Conservation (phyloP, 2,329 filamentous ascomycete genomes). For the Fusarium guadeloupense region DNA sequence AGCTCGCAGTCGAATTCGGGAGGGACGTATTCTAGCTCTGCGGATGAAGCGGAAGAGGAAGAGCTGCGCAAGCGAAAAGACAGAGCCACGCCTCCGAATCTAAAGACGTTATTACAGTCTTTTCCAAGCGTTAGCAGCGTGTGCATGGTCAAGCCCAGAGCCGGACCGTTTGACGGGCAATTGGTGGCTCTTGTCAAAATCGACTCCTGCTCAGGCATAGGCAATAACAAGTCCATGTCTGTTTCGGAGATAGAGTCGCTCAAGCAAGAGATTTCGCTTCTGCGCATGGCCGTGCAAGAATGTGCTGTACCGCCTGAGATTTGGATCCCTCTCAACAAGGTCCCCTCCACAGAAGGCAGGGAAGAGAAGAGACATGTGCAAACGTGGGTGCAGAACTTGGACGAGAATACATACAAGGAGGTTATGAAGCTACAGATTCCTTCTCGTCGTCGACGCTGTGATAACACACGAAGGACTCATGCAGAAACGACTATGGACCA, state of each 20-base stretch:
- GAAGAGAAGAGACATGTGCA: conserved; percentile 57
- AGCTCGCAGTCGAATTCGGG: conserved; percentile 17
- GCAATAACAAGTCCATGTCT: conserved; percentile 45
- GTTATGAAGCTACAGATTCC: conserved; percentile 57
- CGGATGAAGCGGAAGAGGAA: background rate
- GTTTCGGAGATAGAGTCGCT: conserved; percentile 52
- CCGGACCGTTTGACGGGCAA: conserved; percentile 61
- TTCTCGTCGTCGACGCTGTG: conserved; percentile 47
- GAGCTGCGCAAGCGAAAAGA: background rate
- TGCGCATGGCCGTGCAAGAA: conserved; percentile 53
- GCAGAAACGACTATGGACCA: background rate
- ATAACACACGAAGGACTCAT: conserved; percentile 38
- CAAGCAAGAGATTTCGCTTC: conserved; percentile 53
- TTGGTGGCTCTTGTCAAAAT: conserved; percentile 59
- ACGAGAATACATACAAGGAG: conserved; percentile 56
- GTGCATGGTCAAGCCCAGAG: conserved; percentile 57
- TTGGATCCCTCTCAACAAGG: conserved; percentile 59
- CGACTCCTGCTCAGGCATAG: conserved; percentile 17
- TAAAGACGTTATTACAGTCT: conserved; percentile 53
- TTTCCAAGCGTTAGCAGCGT: conserved; percentile 54
- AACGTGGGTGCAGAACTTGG: conserved; percentile 64
- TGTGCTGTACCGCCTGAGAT: conserved; percentile 54
- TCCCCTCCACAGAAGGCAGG: conserved; percentile 54
- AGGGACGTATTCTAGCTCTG: conserved; percentile 10
- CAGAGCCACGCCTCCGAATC: conserved; percentile 26